Base-by-base conservation (phyloP, 352 stramenopile genomes). In the Globisporangium paddicum region DNA sequence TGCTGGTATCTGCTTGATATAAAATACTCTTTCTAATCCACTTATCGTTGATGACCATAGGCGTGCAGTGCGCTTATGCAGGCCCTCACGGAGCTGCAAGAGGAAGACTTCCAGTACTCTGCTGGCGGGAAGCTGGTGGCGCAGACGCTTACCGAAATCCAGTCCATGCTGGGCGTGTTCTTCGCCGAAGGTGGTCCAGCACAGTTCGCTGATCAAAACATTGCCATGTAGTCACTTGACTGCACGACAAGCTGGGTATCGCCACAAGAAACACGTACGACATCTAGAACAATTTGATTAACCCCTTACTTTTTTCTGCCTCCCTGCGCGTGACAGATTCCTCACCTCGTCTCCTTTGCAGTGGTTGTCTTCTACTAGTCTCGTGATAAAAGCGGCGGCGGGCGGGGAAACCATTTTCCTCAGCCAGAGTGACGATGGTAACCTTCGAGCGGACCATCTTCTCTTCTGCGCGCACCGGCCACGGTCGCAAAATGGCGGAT, bases 401-500 rank as follows among this genome's bases (percentile, higher is more conserved):
- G 28, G 47, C 28, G 28, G 28, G 28, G 6, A 26, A 53, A 28
- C n/a, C 28, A n/a, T 32, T 32, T 41, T 38, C 47, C 47, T 11
- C 47, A 32, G n/a, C 28, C 32, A 41, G 47, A 18, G 8, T 47
- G 41, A 26, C 41, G 41, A 25, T 23, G 28, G n/a, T n/a, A 5
- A 11, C 47, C 47, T 54, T 54, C 47, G 30, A 54, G 28, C 47
- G 47, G 47, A 23, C 47, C 28, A 41, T 37, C 47, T 5, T 44
- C 38, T 44, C 38, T 44, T 18, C 18, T 23, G 19, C 49, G 19
- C 49, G 23, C 50, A 11, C 21, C 34, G 30, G 21, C 30, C 34
- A 38, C 30, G 50, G 19, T 57, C 50, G 58, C 64, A 62, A 54
- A 60, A 52, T 62, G 35, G 57, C 49, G 67, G 59, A 61, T 85